Base-by-base conservation (phyloP, 768 basidiomycete species). In the Russula emetica region DNA sequence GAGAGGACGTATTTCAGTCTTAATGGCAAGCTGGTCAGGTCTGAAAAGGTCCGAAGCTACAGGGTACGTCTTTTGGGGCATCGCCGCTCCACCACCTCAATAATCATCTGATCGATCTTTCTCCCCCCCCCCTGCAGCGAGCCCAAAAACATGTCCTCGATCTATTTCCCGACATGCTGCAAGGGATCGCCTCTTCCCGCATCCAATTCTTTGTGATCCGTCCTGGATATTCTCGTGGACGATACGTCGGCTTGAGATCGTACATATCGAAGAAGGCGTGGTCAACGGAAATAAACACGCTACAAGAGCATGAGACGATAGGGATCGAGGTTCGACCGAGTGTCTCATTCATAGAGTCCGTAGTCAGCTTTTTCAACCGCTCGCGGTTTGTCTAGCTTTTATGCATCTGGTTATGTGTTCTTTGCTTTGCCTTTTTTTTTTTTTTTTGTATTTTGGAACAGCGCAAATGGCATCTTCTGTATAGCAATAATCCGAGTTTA, bases 121-220 rank as follows among this genome's bases (percentile, higher is more conserved):
- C 13, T 10, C 22, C 22, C 2, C 8, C 2, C 0, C 5, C 14
- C 38, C 38, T 5, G 36, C 16, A 65, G 64, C 45, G 32, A 1
- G 59, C 64, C 8, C 64, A 65, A 32, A 61, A 50, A 30, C 64
- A 61, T 30, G 59, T 57, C 40, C 42, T 61, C 1, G 16, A 55
- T 40, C n/a, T 65, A 24, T 65, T 45, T 16, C 64, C 64, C 10
- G 64, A 65, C 20, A 0, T 38, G 42, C 40, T 65, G 32, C 14
- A 45, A 22, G 64, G 64, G 20, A 16, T 65, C 26, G 64, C 64
- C 2, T 51, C 64, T 1, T 65, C 64, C n/a, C 64, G 64, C 50
- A 57, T 65, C 49, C 59, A 65, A 49, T 65, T 65, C n/a, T 65
- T 52, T 22, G 64, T 65, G 4, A 42, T 52, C n/a, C 64, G 64